Evolutionary conservation across 2,329 filamentous ascomycete species (phyloP).

Genomic region (Ceratocystis cubensis): DNA sequence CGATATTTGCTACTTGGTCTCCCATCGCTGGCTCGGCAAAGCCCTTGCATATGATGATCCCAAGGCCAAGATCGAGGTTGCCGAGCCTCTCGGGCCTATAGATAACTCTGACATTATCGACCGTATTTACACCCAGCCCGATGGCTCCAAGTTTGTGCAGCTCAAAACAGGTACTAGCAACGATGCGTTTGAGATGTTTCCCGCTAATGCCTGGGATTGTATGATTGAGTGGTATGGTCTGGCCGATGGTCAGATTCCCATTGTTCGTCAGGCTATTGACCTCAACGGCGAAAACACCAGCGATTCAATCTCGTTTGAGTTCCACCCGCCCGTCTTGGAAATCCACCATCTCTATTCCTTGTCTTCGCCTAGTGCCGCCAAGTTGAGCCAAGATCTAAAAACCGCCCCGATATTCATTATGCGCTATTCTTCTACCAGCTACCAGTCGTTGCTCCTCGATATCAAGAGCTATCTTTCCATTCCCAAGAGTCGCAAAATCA

Average conservation of each 20-base stretch:
- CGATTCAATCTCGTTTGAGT: conserved; percentile 56
- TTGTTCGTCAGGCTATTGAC: conserved; percentile 67
- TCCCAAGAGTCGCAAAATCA: conserved; percentile 58
- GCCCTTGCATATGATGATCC: conserved; percentile 55
- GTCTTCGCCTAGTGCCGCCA: conserved; percentile 42
- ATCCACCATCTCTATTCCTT: conserved; percentile 63
- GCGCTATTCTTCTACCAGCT: conserved; percentile 56
- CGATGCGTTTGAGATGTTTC: conserved; percentile 67
- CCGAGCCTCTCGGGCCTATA: conserved; percentile 58
- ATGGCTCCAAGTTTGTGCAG: conserved; percentile 51
- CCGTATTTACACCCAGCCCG: conserved; percentile 41
- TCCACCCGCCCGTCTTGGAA: conserved; percentile 72
- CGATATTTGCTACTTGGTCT: conserved; percentile 66
- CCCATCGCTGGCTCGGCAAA: conserved; percentile 62
- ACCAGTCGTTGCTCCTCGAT: conserved; percentile 62
- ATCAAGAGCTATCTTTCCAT: conserved; percentile 59
- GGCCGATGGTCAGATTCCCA: conserved; percentile 54
- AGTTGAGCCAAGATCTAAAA: conserved; percentile 47
- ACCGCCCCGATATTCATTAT: conserved; percentile 52
- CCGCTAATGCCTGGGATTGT: conserved; percentile 67
- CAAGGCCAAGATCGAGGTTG: conserved; percentile 44
- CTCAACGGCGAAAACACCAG: conserved; percentile 45
- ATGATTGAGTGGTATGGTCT: conserved; percentile 74
- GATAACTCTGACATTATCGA: conserved; percentile 77
- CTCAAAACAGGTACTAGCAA: conserved; percentile 55